These are phyloP conservation scores for Geopyxis carbonaria DNA, from an alignment of 495 filamentous ascomycete species.

Conservation along the genomic window DNA sequence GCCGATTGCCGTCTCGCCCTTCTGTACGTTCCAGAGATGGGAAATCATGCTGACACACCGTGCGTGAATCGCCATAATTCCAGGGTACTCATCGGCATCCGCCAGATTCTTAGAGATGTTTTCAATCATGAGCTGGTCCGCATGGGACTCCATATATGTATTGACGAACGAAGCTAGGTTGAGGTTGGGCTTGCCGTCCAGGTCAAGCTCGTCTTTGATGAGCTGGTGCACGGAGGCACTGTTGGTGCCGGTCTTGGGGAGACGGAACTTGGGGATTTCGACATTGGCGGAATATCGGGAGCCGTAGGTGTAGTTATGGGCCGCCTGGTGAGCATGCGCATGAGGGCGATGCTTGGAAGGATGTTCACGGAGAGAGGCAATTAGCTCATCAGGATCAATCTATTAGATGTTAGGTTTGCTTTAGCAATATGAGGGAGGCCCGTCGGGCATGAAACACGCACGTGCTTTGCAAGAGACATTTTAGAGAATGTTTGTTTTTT, in stretches of 20 bases:
- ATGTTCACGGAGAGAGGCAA: conserved; percentile 36
- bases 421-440: background rate
- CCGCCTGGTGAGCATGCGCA: conserved; percentile 30
- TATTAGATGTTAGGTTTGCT: conserved; percentile 11
- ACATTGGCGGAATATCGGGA: conserved; percentile 42
- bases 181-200: conserved; percentile 55
- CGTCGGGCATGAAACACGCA: conserved; percentile 4
- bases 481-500: conserved; percentile 5
- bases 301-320: conserved; percentile 40
- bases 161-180: conserved; percentile 58
- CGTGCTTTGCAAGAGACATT: conserved; percentile 24
- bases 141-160: conserved; percentile 54
- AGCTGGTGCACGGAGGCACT: conserved; percentile 50
- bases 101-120: conserved; percentile 48
- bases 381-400: conserved; percentile 47
- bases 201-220: conserved; percentile 55
- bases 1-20: conserved; percentile 50
- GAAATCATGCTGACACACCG: conserved; percentile 56
- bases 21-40: conserved; percentile 49
- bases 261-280: conserved; percentile 50
- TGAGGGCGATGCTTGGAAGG: conserved; percentile 29
- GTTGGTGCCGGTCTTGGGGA: conserved; percentile 44
- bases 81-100: conserved; percentile 62
- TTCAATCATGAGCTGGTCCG: conserved; percentile 46
- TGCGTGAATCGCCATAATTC: conserved; percentile 54